Percentiles rank a stretch among this genome's conserved stretches.
Conservation (phyloP, 2,329 filamentous ascomycete species). For the Fusarium buharicum region DNA sequence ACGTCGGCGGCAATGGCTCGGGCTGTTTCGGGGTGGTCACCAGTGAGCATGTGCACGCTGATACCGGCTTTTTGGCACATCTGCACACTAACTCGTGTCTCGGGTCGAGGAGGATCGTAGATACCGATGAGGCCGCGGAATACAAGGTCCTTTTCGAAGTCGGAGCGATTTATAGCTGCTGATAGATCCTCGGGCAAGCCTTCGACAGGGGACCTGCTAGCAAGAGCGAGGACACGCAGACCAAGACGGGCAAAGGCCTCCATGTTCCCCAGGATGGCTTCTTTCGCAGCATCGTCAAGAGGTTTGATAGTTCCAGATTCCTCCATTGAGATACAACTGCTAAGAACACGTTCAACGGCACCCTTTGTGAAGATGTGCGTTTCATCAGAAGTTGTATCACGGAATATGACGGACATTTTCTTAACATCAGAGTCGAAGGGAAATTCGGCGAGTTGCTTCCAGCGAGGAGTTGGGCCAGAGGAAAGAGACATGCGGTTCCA, state of each 20-base stretch:
- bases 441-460: slow-evolving; percentile 72
- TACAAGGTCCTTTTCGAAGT: slow-evolving; percentile 63
- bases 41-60: slow-evolving; percentile 72
- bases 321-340: slow-evolving; percentile 64
- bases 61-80: slow-evolving; percentile 69
- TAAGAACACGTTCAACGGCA: slow-evolving; percentile 73
- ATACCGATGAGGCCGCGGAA: slow-evolving; percentile 74
- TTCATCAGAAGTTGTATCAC: slow-evolving; percentile 52
- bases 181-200: slow-evolving; percentile 35
- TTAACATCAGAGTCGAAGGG: slow-evolving; percentile 80
- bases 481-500: slow-evolving; percentile 67
- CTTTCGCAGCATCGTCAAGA: slow-evolving; percentile 52
- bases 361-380: slow-evolving; percentile 69
- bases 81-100: slow-evolving; percentile 64
- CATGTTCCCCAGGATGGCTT: slow-evolving; percentile 71
- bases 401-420: slow-evolving; percentile 79
- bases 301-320: slow-evolving; percentile 52
- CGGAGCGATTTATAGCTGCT: slow-evolving; percentile 30
- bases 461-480: slow-evolving; percentile 58
- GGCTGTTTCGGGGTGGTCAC: slow-evolving; percentile 71
- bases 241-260: slow-evolving; percentile 71
- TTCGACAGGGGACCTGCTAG: slow-evolving; percentile 43
- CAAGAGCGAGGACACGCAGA: slow-evolving; percentile 73
- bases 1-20: slow-evolving; percentile 69
- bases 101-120: slow-evolving; percentile 73